phyloP scores from a whole-genome alignment of 1,284 basidiomycete genomes.

The Amylostereum chailletii region DNA sequence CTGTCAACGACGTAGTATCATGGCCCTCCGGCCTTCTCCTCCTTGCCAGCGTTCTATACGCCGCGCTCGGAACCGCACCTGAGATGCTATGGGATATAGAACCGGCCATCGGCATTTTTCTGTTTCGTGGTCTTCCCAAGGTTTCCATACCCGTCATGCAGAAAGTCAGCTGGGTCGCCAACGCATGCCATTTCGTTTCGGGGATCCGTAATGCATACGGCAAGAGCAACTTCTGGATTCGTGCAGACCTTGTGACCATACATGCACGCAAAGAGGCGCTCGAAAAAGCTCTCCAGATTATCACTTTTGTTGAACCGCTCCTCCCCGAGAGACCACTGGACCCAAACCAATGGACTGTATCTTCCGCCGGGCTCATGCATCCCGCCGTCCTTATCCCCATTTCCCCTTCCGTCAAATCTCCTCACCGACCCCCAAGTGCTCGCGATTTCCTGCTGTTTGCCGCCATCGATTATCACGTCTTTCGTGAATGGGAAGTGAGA shows the following conservation, averaged over 20 bases:
- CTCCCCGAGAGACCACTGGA: neutral
- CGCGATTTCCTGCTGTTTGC: constrained; percentile 21
- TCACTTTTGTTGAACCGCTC: neutral
- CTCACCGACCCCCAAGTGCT: constrained; percentile 8
- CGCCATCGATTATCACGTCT: constrained; percentile 18
- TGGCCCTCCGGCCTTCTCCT: constrained; percentile 22
- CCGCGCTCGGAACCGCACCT: constrained; percentile 16
- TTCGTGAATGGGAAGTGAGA: constrained; percentile 17
- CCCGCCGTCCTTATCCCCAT: neutral
- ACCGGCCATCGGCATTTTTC: constrained; percentile 16
- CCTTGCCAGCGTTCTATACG: constrained; percentile 20
- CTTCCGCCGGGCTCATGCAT: neutral
- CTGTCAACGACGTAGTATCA: constrained; percentile 20
- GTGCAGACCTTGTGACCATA: constrained; percentile 11
- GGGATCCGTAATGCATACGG: constrained; percentile 15
- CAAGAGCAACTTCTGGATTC: constrained; percentile 18
- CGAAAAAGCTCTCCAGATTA: no score
- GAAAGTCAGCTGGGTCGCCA: constrained; percentile 15
- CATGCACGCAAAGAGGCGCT: constrained; percentile 14
- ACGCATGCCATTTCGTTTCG: constrained; percentile 19
- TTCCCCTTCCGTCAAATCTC: no score
- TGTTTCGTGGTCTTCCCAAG: constrained; percentile 16
- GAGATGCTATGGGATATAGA: constrained; percentile 20
- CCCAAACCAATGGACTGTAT: neutral
- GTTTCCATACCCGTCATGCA: constrained; percentile 18